Base-by-base conservation (phyloP, 2,329 filamentous ascomycete species). In the Trichoderma arundinaceum region DNA sequence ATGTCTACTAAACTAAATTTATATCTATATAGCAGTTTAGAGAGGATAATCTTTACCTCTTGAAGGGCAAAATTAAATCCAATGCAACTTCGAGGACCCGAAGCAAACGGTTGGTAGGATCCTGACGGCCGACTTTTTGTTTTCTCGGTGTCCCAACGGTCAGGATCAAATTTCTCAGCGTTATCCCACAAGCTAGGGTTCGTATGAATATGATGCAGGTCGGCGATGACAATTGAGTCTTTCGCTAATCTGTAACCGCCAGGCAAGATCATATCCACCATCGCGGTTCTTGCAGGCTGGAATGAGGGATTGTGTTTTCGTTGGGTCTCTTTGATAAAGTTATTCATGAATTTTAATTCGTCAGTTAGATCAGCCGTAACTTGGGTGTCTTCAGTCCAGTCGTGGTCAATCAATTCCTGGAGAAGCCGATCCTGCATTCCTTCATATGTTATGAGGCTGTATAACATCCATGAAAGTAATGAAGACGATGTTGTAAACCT, bases 21-120 rank as follows among this genome's bases (percentile, higher is more conserved):
- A 71, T 89, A 89, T 7, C 86, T 78, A 65, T 82, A 88, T 3
- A 89, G 73, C 41, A 89, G 75, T 76, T 88, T 85, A 1, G 81
- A 78, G 68, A 89, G 41, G 69, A 87, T 82, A 3, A 87, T 78
- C 77, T 88, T 88, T 65, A 87, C 79, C 73, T 89, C 86, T 66
- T 83, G 81, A 7, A 89, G 76, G 0, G 86, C 87, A 73, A 88
- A 88, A 74, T 88, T 88, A 79, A 88, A 88, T 0, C 86, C 87
- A 64, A 89, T 85, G 68, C 87, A 89, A 76, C 82, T 82, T 1
- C 87, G 77, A 0, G 79, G 82, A 0, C 87, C 87, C 0, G 81
- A 77, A 0, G 83, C 86, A 67, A 89, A 90, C 0, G 87, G 87
- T 3, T 84, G 77, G 69, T 88, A 89, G 0, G 82, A 77, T 2